phyloP scores from a whole-genome alignment of 139 green algal species.

The Coccomyxa sp. region DNA sequence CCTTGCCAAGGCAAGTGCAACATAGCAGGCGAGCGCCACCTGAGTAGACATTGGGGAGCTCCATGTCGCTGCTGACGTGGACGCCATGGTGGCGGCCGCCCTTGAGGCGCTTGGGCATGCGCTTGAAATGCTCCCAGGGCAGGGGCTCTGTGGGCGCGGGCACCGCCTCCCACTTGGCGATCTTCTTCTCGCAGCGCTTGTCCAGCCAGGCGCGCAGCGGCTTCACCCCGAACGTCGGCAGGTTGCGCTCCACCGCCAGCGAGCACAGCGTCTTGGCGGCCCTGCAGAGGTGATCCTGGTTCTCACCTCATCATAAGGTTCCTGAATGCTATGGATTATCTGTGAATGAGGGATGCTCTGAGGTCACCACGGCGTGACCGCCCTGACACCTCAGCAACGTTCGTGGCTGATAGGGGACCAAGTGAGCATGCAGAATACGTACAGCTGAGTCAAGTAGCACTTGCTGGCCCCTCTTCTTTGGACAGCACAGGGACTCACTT shows the following conservation, averaged over 20 bases:
- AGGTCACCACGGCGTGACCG: not conserved
- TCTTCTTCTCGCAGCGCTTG: constrained; percentile 4
- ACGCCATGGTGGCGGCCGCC: not conserved
- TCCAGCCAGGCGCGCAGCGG: not conserved
- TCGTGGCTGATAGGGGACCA: not conserved
- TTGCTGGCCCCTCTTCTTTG: not conserved
- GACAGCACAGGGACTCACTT: too few relatives aligned
- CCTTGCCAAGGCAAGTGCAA: not conserved
- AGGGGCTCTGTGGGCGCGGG: not conserved
- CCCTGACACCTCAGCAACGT: not conserved
- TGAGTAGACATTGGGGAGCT: not conserved
- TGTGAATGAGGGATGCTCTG: not conserved
- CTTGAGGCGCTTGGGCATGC: constrained; percentile 1
- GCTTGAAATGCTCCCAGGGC: not conserved
- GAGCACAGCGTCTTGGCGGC: not conserved
- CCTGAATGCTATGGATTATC: not conserved
- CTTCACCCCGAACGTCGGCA: not conserved
- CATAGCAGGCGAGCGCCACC: not conserved
- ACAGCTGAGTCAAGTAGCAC: not conserved
- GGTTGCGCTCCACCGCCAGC: constrained; percentile 2
- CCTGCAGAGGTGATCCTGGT: not conserved
- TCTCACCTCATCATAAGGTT: not conserved
- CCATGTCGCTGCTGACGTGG: not conserved
- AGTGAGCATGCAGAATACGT: not conserved
- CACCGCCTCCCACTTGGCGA: not conserved